Base-by-base conservation (phyloP, 192 early-diverging fungal genomes). In the Mortierella alpina region DNA sequence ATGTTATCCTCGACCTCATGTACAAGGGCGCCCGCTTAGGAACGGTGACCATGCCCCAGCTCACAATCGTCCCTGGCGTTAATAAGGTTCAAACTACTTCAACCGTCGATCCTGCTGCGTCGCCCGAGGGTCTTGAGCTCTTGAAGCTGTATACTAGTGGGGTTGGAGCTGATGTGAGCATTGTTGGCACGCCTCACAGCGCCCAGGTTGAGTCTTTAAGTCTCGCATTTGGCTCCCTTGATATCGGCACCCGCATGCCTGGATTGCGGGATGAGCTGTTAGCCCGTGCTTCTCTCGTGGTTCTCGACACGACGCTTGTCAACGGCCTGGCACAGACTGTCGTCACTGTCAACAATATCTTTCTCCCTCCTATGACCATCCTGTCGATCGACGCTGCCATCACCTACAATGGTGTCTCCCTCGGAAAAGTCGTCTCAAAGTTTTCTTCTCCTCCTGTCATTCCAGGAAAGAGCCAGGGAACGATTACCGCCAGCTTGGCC, bases 301-400 rank as follows among this genome's bases (percentile, higher is more conserved):
- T 90, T 18, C 54, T 66, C 10, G 63, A 61, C 31, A 70, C 83
- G n/a, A 84, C 86, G 11, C 56, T 77, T 17, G 45, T 46, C 5
- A 81, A 76, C 18, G 73, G 76, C 20, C n/a, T 82, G 18, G 86
- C 87, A n/a, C 47, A 59, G 54, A 80, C 84, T 47, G 56, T 72
- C 20, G 84, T 89, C 44, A 64, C 75, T n/a, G 72, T 89, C 53
- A 72, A 81, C 22, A 85, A 89, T 66, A 86, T 86, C 20, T 87
- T 89, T 63, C 61, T 64, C 31, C 82, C 86, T 54, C 64, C 73
- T 23, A 62, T 89, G 45, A 61, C 66, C 14, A 87, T 89, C 49
- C 45, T 77, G 22, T 79, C 73, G 40, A 73, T 90, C 39, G 39
- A 80, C 7, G 78, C 83, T 7, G 53, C 59, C 14, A 82, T 83